Evolutionary conservation across 2,329 filamentous ascomycete genomes (phyloP), one percentile per base, ranked within the genome.

Genomic region (Lasiodiplodia theobromae): DNA sequence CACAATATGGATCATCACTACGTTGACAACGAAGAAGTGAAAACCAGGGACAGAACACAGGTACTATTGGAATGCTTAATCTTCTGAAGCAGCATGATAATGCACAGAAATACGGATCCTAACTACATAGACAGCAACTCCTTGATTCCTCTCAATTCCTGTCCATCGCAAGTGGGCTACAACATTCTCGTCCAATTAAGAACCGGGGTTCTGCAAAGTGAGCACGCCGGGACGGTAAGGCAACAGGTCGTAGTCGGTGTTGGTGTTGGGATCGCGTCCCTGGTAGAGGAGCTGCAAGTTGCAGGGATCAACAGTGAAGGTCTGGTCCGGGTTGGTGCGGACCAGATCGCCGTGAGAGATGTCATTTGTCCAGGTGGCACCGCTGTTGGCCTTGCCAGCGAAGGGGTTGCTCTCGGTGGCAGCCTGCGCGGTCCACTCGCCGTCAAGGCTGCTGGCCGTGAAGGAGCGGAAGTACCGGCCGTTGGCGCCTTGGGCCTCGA

Each of bases 391-490:
- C 80, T 88, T 89, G 72, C 89, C 87, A n/a, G 88, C 88, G 69
- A 91, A 91, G 0, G 89, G 88, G n/a, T 77, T 79, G 72, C 73
- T 77, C 80, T 91, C 89, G 16, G 73, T 83, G 0, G 80, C 80
- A 2, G 88, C 86, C 73, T 90, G 85, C 11, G 83, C 71, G 0
- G 86, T 88, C 89, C 89, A 91, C 4, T 76, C 64, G 10, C 89
- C 89, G 47, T 76, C 74, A 10, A 91, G 82, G 72, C 81, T 86
- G 53, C 79, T 83, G 16, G 89, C 86, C 0, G 87, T 90, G 81
- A 88, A 91, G 0, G 88, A 90, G 68, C 89, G 87, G 85, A 91
- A 91, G 78, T 86, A 91, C 2, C 89, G 84, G 0, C 88, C 88
- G 38, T 82, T 78, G 0, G 77, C 47, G 0, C 89, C 88, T 53